These are phyloP conservation scores for Salpingoeca rosetta DNA, from an alignment of 78 protist genomes.

Conservation along the genomic window DNA sequence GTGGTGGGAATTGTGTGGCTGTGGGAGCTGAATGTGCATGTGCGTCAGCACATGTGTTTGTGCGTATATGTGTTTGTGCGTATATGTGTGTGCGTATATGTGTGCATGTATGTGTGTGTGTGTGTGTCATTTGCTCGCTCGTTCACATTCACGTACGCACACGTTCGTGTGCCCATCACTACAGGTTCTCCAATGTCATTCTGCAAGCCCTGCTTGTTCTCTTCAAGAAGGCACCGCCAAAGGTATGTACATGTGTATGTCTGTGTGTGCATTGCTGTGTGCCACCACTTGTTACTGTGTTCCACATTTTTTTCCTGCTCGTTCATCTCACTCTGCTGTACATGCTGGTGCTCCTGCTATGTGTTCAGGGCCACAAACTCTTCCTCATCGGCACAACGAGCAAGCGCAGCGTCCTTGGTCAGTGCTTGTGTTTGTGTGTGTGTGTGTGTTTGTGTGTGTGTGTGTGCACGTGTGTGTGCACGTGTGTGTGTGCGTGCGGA, in stretches of 20 bases:
- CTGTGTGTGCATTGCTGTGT: neutral
- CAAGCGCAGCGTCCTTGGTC: conserved; percentile 29
- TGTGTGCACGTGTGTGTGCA: conserved; percentile 24
- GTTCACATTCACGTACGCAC: conserved; percentile 9
- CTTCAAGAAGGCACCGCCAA: conserved; percentile 74
- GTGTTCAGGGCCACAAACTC: conserved; percentile 48
- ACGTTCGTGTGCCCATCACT: neutral
- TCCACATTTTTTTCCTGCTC: neutral
- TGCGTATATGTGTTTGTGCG: no score
- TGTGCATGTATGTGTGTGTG: no score
- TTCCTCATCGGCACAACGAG: conserved; percentile 84
- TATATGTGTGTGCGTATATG: no score
- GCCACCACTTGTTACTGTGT: neutral
- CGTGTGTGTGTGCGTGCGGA: conserved; percentile 3
- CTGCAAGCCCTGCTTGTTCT: conserved; percentile 83
- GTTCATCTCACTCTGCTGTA: neutral
- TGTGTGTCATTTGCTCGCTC: neutral
- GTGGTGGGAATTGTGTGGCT: no score
- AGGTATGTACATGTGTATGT: conserved; percentile 8
- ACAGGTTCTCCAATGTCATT: conserved; percentile 86
- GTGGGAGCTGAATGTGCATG: no score
- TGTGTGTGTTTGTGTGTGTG: conserved; percentile 47
- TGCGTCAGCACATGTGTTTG: no score
- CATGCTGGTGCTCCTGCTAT: neutral
- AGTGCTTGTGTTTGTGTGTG: conserved; percentile 55